Evolutionary conservation across 179 eudicot species (phyloP).

Genomic region (Amaranthus tricolor): DNA sequence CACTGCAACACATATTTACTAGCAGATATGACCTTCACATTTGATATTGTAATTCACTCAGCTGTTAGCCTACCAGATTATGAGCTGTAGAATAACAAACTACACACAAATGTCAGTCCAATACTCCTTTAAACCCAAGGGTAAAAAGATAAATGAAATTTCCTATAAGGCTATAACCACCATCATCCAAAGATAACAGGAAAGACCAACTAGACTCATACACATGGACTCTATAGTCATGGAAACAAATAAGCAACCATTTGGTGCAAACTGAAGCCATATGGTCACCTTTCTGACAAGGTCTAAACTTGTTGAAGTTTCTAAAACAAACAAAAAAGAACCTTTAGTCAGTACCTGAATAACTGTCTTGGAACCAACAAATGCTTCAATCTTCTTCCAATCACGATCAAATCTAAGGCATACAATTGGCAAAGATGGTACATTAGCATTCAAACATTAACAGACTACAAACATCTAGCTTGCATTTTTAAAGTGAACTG

Average conservation of each 20-base stretch:
- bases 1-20: background rate
- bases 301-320: background rate
- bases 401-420: conserved; percentile 77
- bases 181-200: background rate
- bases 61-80: background rate
- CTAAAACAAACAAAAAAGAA: too few relatives aligned
- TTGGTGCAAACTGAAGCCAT: background rate
- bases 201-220: background rate
- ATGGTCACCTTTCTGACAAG: background rate
- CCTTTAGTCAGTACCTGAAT: conserved; percentile 56
- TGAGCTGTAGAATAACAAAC: background rate
- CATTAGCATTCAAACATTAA: background rate
- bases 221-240: background rate
- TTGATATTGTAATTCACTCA: background rate
- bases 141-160: background rate
- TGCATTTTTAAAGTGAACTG: background rate
- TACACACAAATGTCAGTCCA: background rate
- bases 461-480: background rate
- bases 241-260: background rate
- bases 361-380: conserved; percentile 83
- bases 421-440: background rate
- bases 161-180: background rate
- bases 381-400: conserved; percentile 94
- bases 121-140: background rate
- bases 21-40: conserved; percentile 1